Percentiles rank a stretch among this genome's conserved stretches.
These are phyloP conservation scores for Aspergillus heteromorphus DNA, from an alignment of 495 filamentous ascomycete genomes.

Conservation along the genomic window DNA sequence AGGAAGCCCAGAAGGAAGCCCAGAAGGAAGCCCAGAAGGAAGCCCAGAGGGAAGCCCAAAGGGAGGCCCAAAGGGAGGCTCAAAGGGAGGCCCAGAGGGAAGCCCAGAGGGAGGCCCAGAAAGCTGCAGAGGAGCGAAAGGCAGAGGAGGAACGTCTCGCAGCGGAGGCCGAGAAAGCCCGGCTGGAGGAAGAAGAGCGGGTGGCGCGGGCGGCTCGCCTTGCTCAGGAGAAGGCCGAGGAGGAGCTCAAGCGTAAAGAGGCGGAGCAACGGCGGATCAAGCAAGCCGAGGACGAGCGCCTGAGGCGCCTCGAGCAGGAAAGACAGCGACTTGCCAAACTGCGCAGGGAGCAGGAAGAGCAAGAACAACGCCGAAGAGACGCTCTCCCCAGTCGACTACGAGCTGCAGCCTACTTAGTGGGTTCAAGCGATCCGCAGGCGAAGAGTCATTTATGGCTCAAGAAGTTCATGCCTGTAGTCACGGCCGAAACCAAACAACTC, in stretches of 20 bases:
- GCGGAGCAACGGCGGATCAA: conserved; percentile 47
- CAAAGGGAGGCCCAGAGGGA: conserved; percentile 38
- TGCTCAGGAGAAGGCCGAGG: conserved; percentile 46
- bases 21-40: conserved; percentile 36
- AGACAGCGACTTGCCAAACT: conserved; percentile 44
- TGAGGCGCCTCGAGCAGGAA: conserved; percentile 52
- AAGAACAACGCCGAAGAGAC: conserved; percentile 54
- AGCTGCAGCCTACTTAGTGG: conserved; percentile 43
- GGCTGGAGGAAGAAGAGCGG: conserved; percentile 39
- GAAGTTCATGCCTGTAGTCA: conserved; percentile 49
- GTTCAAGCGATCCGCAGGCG: conserved; percentile 42
- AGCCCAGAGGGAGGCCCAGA: conserved; percentile 21
- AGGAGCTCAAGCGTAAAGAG: conserved; percentile 49
- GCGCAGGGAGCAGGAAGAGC: conserved; percentile 48
- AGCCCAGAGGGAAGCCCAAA: conserved; percentile 41
- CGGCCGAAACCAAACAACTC: conserved; percentile 43
- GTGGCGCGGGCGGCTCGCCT: conserved; percentile 37
- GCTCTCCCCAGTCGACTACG: conserved; percentile 48
- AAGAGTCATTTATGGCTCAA: conserved; percentile 39
- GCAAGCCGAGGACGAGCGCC: conserved; percentile 50
- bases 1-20: conserved; percentile 15
- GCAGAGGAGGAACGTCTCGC: conserved; percentile 35
- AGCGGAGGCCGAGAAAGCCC: conserved; percentile 44
- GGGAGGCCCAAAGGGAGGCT: conserved; percentile 27
- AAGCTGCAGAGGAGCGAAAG: conserved; percentile 16